phyloP scores from a whole-genome alignment of 371 early-diverging fungal species.

The Syncephalastrum racemosum region DNA sequence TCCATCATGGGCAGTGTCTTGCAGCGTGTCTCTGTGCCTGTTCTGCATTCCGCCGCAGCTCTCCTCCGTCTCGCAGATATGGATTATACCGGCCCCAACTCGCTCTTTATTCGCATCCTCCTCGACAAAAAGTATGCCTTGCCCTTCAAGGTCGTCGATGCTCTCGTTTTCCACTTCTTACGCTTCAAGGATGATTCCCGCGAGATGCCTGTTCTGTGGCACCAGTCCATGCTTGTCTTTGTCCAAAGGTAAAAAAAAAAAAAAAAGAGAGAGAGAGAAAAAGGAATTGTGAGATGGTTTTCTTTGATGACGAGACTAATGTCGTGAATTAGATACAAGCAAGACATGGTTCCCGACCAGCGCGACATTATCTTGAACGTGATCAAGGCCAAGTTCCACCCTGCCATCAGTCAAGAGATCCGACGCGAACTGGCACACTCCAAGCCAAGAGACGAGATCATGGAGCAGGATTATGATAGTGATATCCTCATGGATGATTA shows the following conservation, averaged over 20 bases:
- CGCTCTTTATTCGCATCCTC: slow-evolving; percentile 91
- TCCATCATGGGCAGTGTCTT: slow-evolving; percentile 92
- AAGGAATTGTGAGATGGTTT: too few relatives aligned
- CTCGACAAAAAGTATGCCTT: slow-evolving; percentile 98
- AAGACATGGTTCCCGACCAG: slow-evolving; percentile 92
- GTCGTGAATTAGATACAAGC: slow-evolving; percentile 77
- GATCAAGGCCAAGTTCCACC: slow-evolving; percentile 75
- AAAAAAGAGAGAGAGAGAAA: not conserved
- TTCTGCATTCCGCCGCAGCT: slow-evolving; percentile 94
- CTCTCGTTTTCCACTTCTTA: slow-evolving; percentile 91
- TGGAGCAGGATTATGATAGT: slow-evolving; percentile 30
- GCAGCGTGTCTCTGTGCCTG: slow-evolving; percentile 90
- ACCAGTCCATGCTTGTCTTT: slow-evolving; percentile 94
- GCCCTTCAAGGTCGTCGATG: slow-evolving; percentile 95
- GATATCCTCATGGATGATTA: slow-evolving; percentile 26
- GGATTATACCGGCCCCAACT: slow-evolving; percentile 96
- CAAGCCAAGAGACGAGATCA: slow-evolving; percentile 64
- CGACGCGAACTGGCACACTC: slow-evolving; percentile 80
- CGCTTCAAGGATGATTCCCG: slow-evolving; percentile 83
- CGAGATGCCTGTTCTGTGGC: slow-evolving; percentile 96
- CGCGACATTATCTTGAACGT: slow-evolving; percentile 88
- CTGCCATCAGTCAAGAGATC: slow-evolving; percentile 88
- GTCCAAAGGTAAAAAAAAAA: slow-evolving; percentile 68
- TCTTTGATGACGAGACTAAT: too few relatives aligned
- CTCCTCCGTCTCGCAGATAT: slow-evolving; percentile 93